Evolutionary conservation across 1,284 basidiomycete species (phyloP).

Genomic region (Melampsora larici-populina): DNA sequence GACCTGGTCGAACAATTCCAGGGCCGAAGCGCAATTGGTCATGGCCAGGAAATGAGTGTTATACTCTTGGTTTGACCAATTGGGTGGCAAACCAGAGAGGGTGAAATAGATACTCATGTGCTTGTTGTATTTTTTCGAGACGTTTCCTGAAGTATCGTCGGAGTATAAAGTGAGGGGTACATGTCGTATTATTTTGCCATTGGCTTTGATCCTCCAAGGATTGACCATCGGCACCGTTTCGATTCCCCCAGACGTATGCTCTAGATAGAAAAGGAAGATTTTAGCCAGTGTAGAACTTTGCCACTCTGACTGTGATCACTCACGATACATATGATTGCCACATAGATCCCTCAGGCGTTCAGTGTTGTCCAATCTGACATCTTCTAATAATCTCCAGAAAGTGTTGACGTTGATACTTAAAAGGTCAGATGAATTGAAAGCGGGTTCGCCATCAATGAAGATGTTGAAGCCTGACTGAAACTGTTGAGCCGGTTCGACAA

Average conservation of each 20-base stretch:
- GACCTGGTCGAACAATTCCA: conserved; percentile 4
- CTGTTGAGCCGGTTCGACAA: not conserved
- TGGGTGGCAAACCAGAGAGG: not conserved
- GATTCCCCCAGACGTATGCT: not conserved
- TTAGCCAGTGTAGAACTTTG: too few relatives aligned
- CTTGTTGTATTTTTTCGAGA: too few relatives aligned
- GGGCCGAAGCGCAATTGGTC: not conserved
- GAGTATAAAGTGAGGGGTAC: not conserved
- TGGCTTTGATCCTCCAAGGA: not conserved
- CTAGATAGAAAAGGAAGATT: not conserved
- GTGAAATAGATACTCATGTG: too few relatives aligned
- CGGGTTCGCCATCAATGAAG: not conserved
- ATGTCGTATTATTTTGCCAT: not conserved
- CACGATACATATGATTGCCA: not conserved
- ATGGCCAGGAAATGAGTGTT: conserved; percentile 8
- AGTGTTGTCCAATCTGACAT: not conserved
- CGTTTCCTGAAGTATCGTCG: conserved; percentile 13
- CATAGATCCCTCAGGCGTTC: not conserved
- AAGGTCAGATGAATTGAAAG: not conserved
- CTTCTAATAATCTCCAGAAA: not conserved
- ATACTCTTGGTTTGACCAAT: conserved; percentile 10
- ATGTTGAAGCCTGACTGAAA: not conserved
- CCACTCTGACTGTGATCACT: not conserved
- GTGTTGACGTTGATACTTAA: not conserved
- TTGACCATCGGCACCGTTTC: not conserved